Evolutionary conservation across 345 rosid genomes (phyloP), one percentile per base, ranked within the genome.

Genomic region (Hibiscus tridactylites): DNA sequence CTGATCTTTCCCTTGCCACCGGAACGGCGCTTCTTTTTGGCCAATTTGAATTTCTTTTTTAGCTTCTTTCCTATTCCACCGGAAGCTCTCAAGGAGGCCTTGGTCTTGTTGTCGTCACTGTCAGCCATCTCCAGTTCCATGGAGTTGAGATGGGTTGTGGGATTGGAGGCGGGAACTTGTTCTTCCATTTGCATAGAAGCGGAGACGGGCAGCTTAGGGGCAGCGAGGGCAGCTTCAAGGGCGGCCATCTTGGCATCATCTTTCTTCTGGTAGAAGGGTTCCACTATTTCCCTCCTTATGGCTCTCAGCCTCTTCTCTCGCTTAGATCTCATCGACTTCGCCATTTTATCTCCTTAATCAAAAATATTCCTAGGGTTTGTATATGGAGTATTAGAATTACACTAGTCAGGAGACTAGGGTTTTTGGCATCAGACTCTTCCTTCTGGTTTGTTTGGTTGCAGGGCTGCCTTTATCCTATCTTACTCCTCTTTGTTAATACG

Each of bases 311-410:
- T 86, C 91, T 95, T 95, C 85, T 83, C 90, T 58, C 82, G 84
- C 88, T 92, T 95, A 72, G 91, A 91, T 78, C 99, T 87, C 91
- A 95, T 84, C 0, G 99, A 95, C 74, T 92, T 90, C 77, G 95
- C 97, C 97, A 91, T 94, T 66, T 47, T 28, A 29, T 49, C 1
- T 4, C 12, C 11, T 58, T 0, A 11, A 3, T 9, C 0, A 11
- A 58, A 58, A 10, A 26, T 24, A 24, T 1, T 58, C 1, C 2
- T 44, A 13, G 54, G 35, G 54, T 65, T 65, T 61, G 10, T 39
- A 39, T 39, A 21, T 21, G 21, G 21, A 21, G 5, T 39, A 9
- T 21, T 5, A 4, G 6, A 4, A 35, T 35, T 35, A 35, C 39
- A 5, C 10, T 39, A 19, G 4, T 39, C 1, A 28, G 0, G 68